Evolutionary conservation across 1,139 yeast genomes (phyloP), one percentile per base, ranked within the genome.

Genomic region (Sugiyamaella castrensis): DNA sequence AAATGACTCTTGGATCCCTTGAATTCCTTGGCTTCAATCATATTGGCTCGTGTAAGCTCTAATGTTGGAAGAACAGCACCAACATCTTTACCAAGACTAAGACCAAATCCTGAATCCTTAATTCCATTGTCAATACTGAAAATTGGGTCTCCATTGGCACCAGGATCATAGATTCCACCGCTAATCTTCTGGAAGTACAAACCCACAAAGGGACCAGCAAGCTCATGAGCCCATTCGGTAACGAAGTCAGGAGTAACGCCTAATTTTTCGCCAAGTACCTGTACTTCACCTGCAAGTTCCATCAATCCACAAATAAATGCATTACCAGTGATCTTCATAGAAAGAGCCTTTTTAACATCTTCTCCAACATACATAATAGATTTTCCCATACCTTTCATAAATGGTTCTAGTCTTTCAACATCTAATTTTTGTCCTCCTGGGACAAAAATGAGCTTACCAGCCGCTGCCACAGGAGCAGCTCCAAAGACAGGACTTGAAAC

Each of bases 401-500:
- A 63, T 12, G 66, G 64, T 38, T 48, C 47, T 19, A 61, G 48
- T 19, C 42, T 37, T 15, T 51, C 60, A 12, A 61, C 53, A 24
- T 55, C 59, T 7, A 33, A 38, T 42, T 59, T 49, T 5, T 57
- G 53, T 2, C 68, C 68, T 5, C 63, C 54, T n/a, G 57, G 54
- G 15, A 55, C 60, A 46, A 64, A 59, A 35, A 64, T 53, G 26
- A 64, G 55, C 42, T 55, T 51, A 7, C 56, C 65, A 10, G 63
- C 62, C 16, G 46, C 54, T 1, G 68, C 67, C 24, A 59, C 57
- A 1, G 64, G 62, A 5, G 64, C 54, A 7, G 63, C 61, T 8
- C 68, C 68, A 48, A 64, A 64, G 38, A 64, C 67, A 1, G 67
- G 68, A 29, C 63, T 51, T 4, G 66, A 57, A 33, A 64, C 55